These are phyloP conservation scores for Spinacia oleracea DNA, from an alignment of 179 eudicot species.

Conservation along the genomic window DNA sequence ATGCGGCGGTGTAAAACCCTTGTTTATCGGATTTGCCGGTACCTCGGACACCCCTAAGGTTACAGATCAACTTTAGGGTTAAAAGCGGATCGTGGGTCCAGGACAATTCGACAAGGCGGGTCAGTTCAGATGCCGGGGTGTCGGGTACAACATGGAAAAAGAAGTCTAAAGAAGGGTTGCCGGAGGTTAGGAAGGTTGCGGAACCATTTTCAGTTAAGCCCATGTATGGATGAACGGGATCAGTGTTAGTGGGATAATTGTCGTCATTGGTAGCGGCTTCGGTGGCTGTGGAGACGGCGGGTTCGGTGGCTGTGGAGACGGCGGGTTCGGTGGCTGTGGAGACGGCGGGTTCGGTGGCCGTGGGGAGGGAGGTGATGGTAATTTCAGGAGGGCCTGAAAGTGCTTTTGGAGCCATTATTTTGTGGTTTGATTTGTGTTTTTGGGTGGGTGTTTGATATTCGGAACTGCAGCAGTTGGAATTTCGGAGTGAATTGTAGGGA, in stretches of 20 bases:
- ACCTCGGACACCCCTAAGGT: conserved; percentile 55
- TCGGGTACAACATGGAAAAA: conserved; percentile 47
- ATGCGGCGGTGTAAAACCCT: conserved; percentile 47
- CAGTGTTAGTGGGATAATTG: too few relatives aligned
- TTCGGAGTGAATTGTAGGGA: too few relatives aligned
- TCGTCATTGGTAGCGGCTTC: too few relatives aligned
- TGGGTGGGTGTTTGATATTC: background rate
- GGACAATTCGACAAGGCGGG: conserved; percentile 2
- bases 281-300: background rate
- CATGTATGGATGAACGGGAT: background rate
- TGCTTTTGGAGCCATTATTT: background rate
- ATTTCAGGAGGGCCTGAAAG: background rate
- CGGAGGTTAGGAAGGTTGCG: background rate
- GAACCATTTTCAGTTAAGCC: background rate
- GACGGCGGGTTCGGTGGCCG: background rate
- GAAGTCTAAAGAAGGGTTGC: conserved; percentile 44
- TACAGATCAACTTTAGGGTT: conserved; percentile 50
- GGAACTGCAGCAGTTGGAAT: too few relatives aligned
- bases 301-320: background rate
- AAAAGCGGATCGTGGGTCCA: conserved; percentile 47
- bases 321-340: background rate
- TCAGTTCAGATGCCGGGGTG: conserved; percentile 12
- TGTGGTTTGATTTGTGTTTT: background rate
- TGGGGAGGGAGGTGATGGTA: background rate
- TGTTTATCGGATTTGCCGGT: conserved; percentile 57